Conservation (phyloP, 1,284 basidiomycete species). For the Inonotus hispidus region DNA sequence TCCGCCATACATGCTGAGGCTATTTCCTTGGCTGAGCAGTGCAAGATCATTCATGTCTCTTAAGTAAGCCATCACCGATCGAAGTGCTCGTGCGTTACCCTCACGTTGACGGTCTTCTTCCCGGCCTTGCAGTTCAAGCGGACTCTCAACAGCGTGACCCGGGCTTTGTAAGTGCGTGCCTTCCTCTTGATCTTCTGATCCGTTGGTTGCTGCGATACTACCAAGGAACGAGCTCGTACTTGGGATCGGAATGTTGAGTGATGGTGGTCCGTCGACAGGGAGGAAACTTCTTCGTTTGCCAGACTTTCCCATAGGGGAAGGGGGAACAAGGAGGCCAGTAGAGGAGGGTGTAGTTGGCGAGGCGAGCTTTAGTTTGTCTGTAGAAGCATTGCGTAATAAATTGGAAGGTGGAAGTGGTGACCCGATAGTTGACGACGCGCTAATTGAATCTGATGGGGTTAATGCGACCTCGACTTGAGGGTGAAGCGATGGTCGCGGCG, state of each 20-base stretch:
- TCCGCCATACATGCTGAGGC: slow-evolving; percentile 49
- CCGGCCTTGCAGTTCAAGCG: slow-evolving; percentile 45
- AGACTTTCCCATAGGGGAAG: slow-evolving; percentile 43
- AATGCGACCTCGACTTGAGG: slow-evolving; percentile 21
- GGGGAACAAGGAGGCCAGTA: slow-evolving; percentile 43
- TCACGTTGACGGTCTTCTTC: slow-evolving; percentile 69
- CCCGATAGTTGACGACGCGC: slow-evolving; percentile 51
- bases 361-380: slow-evolving; percentile 25
- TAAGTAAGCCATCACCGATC: slow-evolving; percentile 91
- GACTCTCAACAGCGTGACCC: slow-evolving; percentile 39
- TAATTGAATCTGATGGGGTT: slow-evolving; percentile 3
- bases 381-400: slow-evolving; percentile 25
- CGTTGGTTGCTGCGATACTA: slow-evolving; percentile 42
- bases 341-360: slow-evolving; percentile 25
- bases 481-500: slow-evolving; percentile 22
- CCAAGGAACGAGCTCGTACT: slow-evolving; percentile 58
- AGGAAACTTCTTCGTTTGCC: slow-evolving; percentile 81
- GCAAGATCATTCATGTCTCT: slow-evolving; percentile 91
- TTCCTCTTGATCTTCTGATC: slow-evolving; percentile 36
- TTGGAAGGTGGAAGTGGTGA: slow-evolving; percentile 55
- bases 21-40: slow-evolving; percentile 44
- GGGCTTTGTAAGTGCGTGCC: slow-evolving; percentile 31
- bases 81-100: slow-evolving; percentile 69
- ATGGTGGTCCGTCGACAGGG: slow-evolving; percentile 61
- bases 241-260: slow-evolving; percentile 50